phyloP scores from a whole-genome alignment of 176 grass and related monocot species.

The Paspalum vaginatum region DNA sequence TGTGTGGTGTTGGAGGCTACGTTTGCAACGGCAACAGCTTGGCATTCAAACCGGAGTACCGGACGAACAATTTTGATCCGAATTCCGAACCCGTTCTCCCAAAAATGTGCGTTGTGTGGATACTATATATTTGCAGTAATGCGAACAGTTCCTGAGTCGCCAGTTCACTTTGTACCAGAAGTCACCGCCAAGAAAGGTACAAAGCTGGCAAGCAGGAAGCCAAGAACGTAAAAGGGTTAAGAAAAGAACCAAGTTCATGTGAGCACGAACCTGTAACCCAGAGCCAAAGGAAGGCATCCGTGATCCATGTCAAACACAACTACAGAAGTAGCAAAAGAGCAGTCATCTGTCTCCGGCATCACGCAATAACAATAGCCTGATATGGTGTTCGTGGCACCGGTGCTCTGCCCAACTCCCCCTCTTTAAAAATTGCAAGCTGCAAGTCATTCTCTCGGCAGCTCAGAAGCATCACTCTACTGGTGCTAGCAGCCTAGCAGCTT shows the following conservation, averaged over 20 bases:
- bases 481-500: background rate
- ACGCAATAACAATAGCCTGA: constrained; percentile 14
- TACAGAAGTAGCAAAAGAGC: background rate
- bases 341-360: constrained; percentile 17
- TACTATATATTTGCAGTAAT: background rate
- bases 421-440: constrained; percentile 17
- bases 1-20: constrained; percentile 5
- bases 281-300: constrained; percentile 76
- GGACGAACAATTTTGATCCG: background rate
- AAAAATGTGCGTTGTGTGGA: background rate
- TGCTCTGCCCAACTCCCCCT: background rate
- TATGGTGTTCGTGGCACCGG: background rate
- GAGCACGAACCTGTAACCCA: constrained; percentile 34
- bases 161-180: constrained; percentile 17
- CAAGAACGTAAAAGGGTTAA: constrained; percentile 16
- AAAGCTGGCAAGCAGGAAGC: constrained; percentile 34
- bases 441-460: background rate
- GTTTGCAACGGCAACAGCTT: background rate
- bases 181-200: constrained; percentile 59
- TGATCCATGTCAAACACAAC: constrained; percentile 42
- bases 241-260: constrained; percentile 31
- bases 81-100: background rate
- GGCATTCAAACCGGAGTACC: background rate
- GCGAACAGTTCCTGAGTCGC: background rate
- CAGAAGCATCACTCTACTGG: constrained; percentile 1